Conservation (phyloP, 2,329 filamentous ascomycete species). For the Xylariales sp. region DNA sequence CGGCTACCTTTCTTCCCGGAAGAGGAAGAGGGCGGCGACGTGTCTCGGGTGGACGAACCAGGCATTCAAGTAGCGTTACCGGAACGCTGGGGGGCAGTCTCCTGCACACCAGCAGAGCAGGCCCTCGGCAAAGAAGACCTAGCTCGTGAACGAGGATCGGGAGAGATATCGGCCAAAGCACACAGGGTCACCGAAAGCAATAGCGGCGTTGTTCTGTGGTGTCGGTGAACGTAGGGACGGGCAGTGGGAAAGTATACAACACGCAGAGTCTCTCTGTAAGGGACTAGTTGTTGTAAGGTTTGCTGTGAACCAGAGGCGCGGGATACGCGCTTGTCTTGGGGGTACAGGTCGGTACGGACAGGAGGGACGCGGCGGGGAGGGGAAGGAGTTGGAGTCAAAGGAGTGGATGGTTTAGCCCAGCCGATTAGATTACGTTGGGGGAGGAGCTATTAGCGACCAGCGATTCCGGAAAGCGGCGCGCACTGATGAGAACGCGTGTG, state of each 20-base stretch:
- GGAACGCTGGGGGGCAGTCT: constrained; percentile 24
- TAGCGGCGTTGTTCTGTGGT: not conserved
- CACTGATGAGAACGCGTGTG: no score
- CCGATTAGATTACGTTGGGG: constrained; percentile 7
- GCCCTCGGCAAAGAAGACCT: constrained; percentile 15
- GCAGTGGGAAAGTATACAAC: no score
- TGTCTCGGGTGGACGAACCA: constrained; percentile 28
- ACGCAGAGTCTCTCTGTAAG: no score
- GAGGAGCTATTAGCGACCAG: not conserved
- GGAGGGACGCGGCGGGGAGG: no score
- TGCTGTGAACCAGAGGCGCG: constrained; percentile 2
- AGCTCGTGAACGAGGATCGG: not conserved
- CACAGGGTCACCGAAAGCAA: not conserved
- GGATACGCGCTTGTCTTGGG: constrained; percentile 5
- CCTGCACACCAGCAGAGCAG: constrained; percentile 29
- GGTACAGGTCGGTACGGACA: no score
- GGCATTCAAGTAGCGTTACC: constrained; percentile 27
- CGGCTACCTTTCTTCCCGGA: constrained; percentile 19
- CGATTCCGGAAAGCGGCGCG: no score
- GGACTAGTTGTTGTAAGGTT: not conserved
- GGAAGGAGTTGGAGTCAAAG: constrained; percentile 9
- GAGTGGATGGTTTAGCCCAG: constrained; percentile 12
- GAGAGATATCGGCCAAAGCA: not conserved
- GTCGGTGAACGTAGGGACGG: not conserved
- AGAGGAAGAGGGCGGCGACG: constrained; percentile 22